Percentiles rank a stretch among this genome's conserved stretches.
phyloP scores from a whole-genome alignment of 805 yeast species.

The Pichia pseudocactophila region DNA sequence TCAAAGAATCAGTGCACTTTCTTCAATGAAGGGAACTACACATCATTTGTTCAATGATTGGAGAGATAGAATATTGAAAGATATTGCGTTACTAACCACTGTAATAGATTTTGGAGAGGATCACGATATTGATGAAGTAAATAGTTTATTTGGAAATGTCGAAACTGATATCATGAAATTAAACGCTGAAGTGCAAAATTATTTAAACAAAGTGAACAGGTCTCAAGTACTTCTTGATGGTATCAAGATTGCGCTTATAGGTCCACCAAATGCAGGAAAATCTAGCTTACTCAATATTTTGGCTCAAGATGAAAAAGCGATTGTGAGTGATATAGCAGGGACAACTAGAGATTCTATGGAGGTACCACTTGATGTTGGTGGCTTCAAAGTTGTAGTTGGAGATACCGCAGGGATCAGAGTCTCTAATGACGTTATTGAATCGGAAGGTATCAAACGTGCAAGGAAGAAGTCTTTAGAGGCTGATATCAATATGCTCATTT shows the following conservation, averaged over 20 bases:
- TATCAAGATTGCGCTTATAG: slow-evolving; percentile 61
- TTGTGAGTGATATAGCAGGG: slow-evolving; percentile 87
- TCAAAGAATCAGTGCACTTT: slow-evolving; percentile 68
- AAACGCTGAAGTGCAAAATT: slow-evolving; percentile 35
- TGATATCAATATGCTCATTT: slow-evolving; percentile 60
- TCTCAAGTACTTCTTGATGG: slow-evolving; percentile 66
- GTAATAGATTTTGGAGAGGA: slow-evolving; percentile 94
- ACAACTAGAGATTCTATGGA: slow-evolving; percentile 89
- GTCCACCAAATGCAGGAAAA: slow-evolving; percentile 96
- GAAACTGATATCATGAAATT: slow-evolving; percentile 33
- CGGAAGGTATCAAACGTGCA: slow-evolving; percentile 77
- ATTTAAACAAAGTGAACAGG: slow-evolving; percentile 38
- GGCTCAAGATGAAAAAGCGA: slow-evolving; percentile 75
- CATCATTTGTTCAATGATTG: slow-evolving; percentile 48
- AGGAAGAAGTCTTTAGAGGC: slow-evolving; percentile 47
- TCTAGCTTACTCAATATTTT: slow-evolving; percentile 75
- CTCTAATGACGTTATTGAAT: slow-evolving; percentile 34
- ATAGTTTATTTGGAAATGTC: slow-evolving; percentile 44
- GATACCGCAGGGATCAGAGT: slow-evolving; percentile 90
- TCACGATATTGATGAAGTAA: slow-evolving; percentile 65
- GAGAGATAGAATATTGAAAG: slow-evolving; percentile 57
- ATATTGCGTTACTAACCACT: slow-evolving; percentile 73
- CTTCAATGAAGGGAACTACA: slow-evolving; percentile 64
- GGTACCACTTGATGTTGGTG: slow-evolving; percentile 70
- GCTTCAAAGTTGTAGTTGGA: slow-evolving; percentile 74